Conservation (phyloP, 306 rosid genomes). For the Morella rubra region DNA sequence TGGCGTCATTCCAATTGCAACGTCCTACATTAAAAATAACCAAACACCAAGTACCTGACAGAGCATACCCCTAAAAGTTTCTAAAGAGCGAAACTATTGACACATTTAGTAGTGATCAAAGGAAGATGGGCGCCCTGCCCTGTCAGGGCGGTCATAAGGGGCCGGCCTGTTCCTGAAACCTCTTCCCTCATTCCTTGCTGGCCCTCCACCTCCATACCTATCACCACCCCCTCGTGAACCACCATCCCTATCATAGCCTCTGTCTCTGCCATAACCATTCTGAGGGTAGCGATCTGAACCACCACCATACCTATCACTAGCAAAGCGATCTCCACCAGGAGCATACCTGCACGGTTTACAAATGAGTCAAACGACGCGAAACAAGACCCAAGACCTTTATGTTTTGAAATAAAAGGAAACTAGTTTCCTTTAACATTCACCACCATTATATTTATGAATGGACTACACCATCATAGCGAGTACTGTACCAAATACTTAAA, state of each 20-base stretch:
- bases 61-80: conserved; percentile 20
- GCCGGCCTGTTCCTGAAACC: conserved; percentile 68
- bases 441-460: neutral
- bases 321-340: conserved; percentile 64
- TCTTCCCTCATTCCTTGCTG: conserved; percentile 71
- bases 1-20: conserved; percentile 21
- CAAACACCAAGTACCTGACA: conserved; percentile 27
- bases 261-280: conserved; percentile 80
- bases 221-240: conserved; percentile 61
- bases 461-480: neutral
- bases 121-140: conserved; percentile 66
- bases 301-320: conserved; percentile 67
- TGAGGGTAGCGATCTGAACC: conserved; percentile 72
- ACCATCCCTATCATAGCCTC: conserved; percentile 66
- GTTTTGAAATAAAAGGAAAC: neutral
- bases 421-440: neutral
- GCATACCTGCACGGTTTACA: conserved; percentile 54
- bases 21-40: conserved; percentile 10
- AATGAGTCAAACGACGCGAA: neutral
- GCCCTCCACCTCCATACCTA: conserved; percentile 65
- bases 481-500: conserved; percentile 3
- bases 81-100: neutral
- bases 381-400: neutral
- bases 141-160: conserved; percentile 77
- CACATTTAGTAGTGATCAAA: conserved; percentile 67